Conservation (phyloP, 139 green algal genomes). For the Tetradesmus obliquus region DNA sequence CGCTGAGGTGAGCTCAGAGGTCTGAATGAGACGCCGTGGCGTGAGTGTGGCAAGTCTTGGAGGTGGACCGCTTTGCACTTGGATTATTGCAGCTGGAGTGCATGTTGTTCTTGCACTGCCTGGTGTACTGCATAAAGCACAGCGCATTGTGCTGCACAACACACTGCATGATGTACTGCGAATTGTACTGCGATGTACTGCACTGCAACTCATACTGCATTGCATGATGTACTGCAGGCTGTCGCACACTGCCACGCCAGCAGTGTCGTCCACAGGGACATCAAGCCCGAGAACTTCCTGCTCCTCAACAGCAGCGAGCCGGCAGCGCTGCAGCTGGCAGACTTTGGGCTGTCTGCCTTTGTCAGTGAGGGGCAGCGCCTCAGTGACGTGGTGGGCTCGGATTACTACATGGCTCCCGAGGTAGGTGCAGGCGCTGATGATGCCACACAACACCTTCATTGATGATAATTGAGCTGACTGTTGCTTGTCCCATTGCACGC, state of each 20-base stretch:
- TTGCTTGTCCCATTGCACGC: no score
- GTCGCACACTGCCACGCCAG: constrained; percentile 93
- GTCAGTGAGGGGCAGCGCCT: neutral
- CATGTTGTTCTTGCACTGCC: no score
- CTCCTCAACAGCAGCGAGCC: neutral
- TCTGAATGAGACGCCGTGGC: constrained; percentile 9
- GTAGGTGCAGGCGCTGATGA: neutral
- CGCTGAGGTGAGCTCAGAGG: neutral
- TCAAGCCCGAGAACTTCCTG: constrained; percentile 61
- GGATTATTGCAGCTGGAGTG: no score
- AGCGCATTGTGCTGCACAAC: constrained; percentile 79
- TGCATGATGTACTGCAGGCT: constrained; percentile 88
- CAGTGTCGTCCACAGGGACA: constrained; percentile 93
- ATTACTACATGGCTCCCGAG: neutral
- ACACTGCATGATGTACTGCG: constrained; percentile 83
- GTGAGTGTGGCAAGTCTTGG: constrained; percentile 67
- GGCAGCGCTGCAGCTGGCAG: neutral
- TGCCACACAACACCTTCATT: no score
- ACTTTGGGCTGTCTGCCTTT: neutral
- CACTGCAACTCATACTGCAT: neutral
- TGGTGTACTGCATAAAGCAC: constrained; percentile 96
- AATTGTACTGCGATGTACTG: constrained; percentile 24
- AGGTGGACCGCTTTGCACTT: no score
- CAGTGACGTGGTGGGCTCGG: neutral
- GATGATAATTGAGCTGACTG: no score